These are phyloP conservation scores for Tanozyma kutaoensis DNA, from an alignment of 805 yeast species.

Conservation along the genomic window DNA sequence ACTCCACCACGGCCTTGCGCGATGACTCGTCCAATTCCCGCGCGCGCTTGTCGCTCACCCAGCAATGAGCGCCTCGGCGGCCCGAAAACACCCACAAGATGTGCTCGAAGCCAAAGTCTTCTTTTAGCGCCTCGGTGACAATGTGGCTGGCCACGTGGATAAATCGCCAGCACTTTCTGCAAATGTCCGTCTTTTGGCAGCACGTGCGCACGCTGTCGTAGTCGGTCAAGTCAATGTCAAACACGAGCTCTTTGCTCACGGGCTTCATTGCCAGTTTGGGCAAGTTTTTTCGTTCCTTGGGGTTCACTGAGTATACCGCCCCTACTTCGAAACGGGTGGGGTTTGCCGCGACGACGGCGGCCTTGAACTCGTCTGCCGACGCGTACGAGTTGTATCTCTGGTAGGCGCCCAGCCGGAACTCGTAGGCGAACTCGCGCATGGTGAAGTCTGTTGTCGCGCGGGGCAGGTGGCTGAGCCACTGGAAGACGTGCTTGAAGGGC, in stretches of 20 bases:
- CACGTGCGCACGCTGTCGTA: conserved; percentile 91
- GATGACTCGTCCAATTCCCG: conserved; percentile 57
- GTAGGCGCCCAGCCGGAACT: conserved; percentile 76
- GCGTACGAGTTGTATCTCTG: conserved; percentile 76
- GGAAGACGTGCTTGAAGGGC: conserved; percentile 71
- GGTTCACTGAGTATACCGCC: conserved; percentile 78
- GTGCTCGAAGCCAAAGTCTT: conserved; percentile 83
- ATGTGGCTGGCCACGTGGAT: conserved; percentile 74
- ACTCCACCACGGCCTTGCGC: conserved; percentile 72
- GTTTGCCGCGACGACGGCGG: conserved; percentile 55
- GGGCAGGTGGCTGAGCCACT: conserved; percentile 83
- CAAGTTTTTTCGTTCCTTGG: conserved; percentile 68
- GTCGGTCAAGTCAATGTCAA: conserved; percentile 96
- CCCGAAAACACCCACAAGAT: conserved; percentile 95
- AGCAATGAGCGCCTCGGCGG: conserved; percentile 97
- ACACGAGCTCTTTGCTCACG: conserved; percentile 72
- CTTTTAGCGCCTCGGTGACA: conserved; percentile 55
- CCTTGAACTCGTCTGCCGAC: conserved; percentile 58
- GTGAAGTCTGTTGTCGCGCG: conserved; percentile 65
- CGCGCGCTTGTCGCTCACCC: conserved; percentile 87
- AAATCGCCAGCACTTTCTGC: conserved; percentile 87
- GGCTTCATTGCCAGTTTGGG: conserved; percentile 75
- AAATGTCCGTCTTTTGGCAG: conserved; percentile 74
- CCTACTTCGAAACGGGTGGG: conserved; percentile 95
- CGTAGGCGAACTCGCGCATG: conserved; percentile 89